These are phyloP conservation scores for Coccomyxa sp. DNA, from an alignment of 139 green algal genomes.

Conservation along the genomic window DNA sequence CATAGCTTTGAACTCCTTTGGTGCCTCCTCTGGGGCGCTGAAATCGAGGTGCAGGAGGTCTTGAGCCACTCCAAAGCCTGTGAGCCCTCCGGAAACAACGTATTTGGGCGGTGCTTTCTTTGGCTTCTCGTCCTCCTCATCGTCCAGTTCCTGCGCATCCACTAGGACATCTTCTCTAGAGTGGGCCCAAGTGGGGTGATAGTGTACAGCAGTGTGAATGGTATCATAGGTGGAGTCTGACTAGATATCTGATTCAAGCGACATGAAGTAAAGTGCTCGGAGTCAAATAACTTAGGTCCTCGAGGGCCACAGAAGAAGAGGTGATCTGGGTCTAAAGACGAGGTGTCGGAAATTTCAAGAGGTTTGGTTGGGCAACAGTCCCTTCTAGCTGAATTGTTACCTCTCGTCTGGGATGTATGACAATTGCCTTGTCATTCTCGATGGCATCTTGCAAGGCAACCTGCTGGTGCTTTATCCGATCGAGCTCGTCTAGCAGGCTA, in stretches of 20 bases:
- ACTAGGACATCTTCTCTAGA: not conserved
- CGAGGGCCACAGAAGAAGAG: not conserved
- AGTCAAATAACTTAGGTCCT: not conserved
- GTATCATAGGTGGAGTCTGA: too few relatives aligned
- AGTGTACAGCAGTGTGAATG: too few relatives aligned
- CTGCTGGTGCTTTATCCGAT: slow-evolving; percentile 17
- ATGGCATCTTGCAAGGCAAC: slow-evolving; percentile 7
- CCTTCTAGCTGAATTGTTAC: not conserved
- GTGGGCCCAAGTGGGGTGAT: not conserved
- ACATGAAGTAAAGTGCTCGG: too few relatives aligned
- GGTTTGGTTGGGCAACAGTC: not conserved
- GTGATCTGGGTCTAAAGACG: not conserved
- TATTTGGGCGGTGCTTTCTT: not conserved
- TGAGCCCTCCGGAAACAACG: slow-evolving; percentile 5
- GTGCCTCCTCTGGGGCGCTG: slow-evolving; percentile 14
- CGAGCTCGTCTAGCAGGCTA: slow-evolving; percentile 18
- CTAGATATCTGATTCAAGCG: too few relatives aligned
- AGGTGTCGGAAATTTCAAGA: too few relatives aligned
- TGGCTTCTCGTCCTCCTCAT: not conserved
- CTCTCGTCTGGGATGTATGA: slow-evolving; percentile 11
- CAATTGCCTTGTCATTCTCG: slow-evolving; percentile 10
- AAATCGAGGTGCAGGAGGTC: slow-evolving; percentile 25
- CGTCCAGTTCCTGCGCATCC: not conserved
- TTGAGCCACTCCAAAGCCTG: slow-evolving; percentile 12
- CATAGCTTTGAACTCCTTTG: slow-evolving; percentile 21